Percentiles rank a stretch among this genome's conserved stretches.
phyloP scores from a whole-genome alignment of 306 rosid genomes.

The Sophora flavescens region DNA sequence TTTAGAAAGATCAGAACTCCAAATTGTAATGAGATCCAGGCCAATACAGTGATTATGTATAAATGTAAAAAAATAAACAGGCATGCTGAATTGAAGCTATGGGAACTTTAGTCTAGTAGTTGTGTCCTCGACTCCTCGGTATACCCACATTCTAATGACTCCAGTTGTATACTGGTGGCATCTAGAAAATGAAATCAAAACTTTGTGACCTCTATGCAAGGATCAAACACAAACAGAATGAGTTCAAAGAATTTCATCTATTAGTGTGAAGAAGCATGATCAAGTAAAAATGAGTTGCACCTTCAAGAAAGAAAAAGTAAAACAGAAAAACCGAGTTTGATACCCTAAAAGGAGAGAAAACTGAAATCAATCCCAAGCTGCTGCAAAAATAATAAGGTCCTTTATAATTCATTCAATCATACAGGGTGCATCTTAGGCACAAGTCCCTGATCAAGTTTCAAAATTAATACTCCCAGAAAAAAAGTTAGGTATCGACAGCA shows the following conservation, averaged over 20 bases:
- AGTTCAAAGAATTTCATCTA: background rate
- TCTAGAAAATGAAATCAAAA: conserved; percentile 12
- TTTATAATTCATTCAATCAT: background rate
- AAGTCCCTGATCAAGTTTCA: conserved; percentile 24
- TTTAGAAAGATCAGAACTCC: background rate
- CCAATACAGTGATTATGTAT: background rate
- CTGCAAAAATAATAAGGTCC: conserved; percentile 20
- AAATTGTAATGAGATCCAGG: background rate
- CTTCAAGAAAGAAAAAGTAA: background rate
- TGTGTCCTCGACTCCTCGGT: background rate
- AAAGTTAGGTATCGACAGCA: conserved; percentile 12
- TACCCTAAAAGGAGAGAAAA: conserved; percentile 12
- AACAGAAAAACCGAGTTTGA: background rate
- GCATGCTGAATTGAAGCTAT: background rate
- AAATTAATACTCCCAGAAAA: conserved; percentile 1
- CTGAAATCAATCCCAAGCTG: conserved; percentile 11
- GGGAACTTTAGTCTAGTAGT: background rate
- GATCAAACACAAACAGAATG: background rate
- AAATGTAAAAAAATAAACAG: background rate
- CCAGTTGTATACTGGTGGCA: background rate
- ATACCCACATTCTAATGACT: background rate
- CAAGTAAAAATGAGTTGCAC: conserved; percentile 21
- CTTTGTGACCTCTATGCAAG: background rate
- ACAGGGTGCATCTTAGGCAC: conserved; percentile 15
- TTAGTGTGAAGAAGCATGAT: conserved; percentile 1